Conservation (phyloP, 306 rosid genomes). For the Cicer cuneatum region DNA sequence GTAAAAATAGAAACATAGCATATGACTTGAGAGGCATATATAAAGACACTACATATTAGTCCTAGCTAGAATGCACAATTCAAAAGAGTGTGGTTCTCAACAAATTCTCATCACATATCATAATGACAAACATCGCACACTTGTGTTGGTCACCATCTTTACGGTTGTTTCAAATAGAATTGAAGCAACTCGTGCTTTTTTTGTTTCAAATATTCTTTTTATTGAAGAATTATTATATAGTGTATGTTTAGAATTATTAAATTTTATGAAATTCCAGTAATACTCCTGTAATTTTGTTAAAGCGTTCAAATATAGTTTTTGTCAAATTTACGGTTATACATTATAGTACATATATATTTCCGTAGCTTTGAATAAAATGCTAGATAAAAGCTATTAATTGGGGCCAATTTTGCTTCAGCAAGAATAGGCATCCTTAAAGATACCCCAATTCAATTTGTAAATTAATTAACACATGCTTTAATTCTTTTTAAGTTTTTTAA, state of each 20-base stretch:
- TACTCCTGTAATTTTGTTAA: too few relatives aligned
- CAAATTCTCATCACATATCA: background rate
- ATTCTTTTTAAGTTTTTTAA: too few relatives aligned
- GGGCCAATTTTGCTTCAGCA: slow-evolving; percentile 81
- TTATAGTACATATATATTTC: too few relatives aligned
- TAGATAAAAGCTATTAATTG: slow-evolving; percentile 58
- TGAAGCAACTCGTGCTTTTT: slow-evolving; percentile 53
- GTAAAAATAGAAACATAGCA: background rate
- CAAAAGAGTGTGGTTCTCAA: background rate
- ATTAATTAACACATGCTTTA: too few relatives aligned
- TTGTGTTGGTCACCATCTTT: background rate
- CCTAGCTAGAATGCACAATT: background rate
- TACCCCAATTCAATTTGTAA: slow-evolving; percentile 67
- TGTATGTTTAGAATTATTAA: too few relatives aligned
- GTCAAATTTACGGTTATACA: too few relatives aligned
- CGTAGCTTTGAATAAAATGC: background rate
- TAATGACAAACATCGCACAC: background rate
- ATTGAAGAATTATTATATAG: too few relatives aligned
- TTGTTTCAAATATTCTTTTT: too few relatives aligned
- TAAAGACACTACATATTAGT: background rate
- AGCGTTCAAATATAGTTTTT: too few relatives aligned
- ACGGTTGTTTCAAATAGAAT: slow-evolving; percentile 2
- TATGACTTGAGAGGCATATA: background rate
- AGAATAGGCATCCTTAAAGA: slow-evolving; percentile 75
- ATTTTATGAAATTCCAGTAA: too few relatives aligned